Base-by-base conservation (phyloP, 139 green algal species). In the Coelastrella sp. region DNA sequence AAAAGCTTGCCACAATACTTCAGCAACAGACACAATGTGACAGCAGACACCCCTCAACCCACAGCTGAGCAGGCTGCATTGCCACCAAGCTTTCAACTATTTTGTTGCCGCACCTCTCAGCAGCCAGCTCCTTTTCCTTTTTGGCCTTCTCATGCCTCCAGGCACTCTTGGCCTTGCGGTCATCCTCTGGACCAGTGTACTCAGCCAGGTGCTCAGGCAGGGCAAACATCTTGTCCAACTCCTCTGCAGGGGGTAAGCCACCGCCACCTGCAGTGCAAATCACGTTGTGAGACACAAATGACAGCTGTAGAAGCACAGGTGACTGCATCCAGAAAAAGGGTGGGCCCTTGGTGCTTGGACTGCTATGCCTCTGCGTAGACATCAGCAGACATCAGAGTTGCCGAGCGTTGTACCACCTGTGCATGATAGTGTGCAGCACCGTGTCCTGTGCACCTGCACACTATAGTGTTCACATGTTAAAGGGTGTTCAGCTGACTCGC, bases 131-230 rank as follows among this genome's bases (percentile, higher is more conserved):
- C 82, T 90, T 85, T 25, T 89, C 82, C 49, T 73, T 78, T 4
- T 86, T 73, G 6, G 60, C 82, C 19, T 70, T 75, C 35, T 66
- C n/a, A 9, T 92, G 66, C 58, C 74, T 73, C 81, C 85, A 89
- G 4, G 89, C 82, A 4, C 63, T 66, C 58, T 78, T 72, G 10
- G 56, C 88, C 81, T 91, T 91, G 74, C 82, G 60, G 75, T 92
- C 82, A 56, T 89, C 89, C 5, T 68, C 74, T 78, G 74, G 58
- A 19, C 76, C 76, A 0, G 12, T 70, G 25, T 90, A 90, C 85
- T 90, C 85, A 22, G 0, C 6, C 25, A 90, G 74, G 12, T 84
- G 12, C 58, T 70, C 85, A 17, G 85, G 85, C n/a, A 90, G 7
- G 17, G 58, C 85, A 90, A 90, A 90, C 72, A 70, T 83, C n/a